Percentiles rank a stretch among this genome's conserved stretches.
Conservation (phyloP, 2,329 filamentous ascomycete species). For the Sphaerulina populicola region DNA sequence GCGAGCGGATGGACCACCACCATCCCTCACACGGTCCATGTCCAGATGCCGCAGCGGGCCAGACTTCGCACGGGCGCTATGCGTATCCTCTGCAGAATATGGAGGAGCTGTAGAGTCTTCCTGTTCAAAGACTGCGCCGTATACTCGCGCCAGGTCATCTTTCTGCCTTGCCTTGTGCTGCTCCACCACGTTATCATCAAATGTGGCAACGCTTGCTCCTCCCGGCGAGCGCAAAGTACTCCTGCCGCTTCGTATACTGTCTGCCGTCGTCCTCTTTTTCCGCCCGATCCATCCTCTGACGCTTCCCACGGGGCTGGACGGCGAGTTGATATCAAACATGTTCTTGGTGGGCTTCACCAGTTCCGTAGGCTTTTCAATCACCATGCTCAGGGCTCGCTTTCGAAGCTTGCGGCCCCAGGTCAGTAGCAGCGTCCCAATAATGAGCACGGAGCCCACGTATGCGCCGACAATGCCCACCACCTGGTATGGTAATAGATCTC, state of each 20-base stretch:
- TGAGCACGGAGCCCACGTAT: conserved; percentile 68
- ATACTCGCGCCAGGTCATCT: conserved; percentile 79
- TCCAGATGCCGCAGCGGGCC: background rate
- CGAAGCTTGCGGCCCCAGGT: conserved; percentile 40
- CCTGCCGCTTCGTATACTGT: conserved; percentile 33
- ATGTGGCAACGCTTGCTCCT: conserved; percentile 55
- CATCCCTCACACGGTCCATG: conserved; percentile 1
- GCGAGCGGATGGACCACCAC: conserved; percentile 14
- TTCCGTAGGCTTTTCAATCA: conserved; percentile 47
- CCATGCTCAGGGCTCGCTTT: conserved; percentile 41
- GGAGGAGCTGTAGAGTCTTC: conserved; percentile 30
- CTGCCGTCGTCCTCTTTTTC: conserved; percentile 27
- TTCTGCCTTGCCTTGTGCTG: conserved; percentile 67
- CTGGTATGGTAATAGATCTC: conserved; percentile 64
- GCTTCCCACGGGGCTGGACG: conserved; percentile 25
- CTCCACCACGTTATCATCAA: conserved; percentile 67
- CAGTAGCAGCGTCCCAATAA: conserved; percentile 57
- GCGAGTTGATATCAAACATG: conserved; percentile 30
- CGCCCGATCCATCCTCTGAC: conserved; percentile 25
- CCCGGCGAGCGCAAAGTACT: conserved; percentile 39
- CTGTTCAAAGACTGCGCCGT: conserved; percentile 74
- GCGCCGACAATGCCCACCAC: conserved; percentile 75
- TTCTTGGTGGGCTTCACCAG: conserved; percentile 44
- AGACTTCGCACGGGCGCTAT: background rate
- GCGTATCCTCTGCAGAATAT: background rate